Evolutionary conservation across 2,329 filamentous ascomycete genomes (phyloP).

Genomic region (Macrophomina pseudophaseolina): DNA sequence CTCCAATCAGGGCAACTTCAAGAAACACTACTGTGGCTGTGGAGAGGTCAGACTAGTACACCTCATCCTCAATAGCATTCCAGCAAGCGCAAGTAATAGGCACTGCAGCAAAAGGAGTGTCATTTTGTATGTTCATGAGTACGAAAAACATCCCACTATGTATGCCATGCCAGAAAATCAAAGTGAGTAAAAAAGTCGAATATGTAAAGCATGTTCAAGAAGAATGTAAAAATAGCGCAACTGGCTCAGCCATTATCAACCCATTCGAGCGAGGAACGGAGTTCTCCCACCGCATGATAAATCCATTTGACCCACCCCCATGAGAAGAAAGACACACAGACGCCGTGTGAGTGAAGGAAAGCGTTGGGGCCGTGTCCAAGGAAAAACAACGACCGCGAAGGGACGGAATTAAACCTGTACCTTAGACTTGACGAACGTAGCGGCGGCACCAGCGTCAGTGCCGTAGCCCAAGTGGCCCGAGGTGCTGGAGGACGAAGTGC

Average conservation of each 20-base stretch:
- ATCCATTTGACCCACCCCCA: background rate
- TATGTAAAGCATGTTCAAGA: conserved; percentile 15
- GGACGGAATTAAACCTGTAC: background rate
- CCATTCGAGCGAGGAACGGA: background rate
- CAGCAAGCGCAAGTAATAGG: background rate
- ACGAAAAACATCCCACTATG: background rate
- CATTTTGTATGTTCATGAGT: background rate
- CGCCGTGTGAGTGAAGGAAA: background rate
- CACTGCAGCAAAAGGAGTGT: background rate
- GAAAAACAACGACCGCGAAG: background rate
- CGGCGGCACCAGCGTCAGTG: conserved; percentile 35
- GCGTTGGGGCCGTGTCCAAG: background rate
- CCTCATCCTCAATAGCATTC: background rate
- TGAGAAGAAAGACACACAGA: background rate
- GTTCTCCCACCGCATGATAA: background rate
- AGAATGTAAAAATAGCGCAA: background rate
- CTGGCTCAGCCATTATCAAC: background rate
- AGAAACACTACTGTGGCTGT: background rate
- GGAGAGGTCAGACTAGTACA: background rate
- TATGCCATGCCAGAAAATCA: background rate
- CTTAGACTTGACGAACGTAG: conserved; percentile 33
- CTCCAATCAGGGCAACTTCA: too few species aligned
- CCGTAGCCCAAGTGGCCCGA: conserved; percentile 40
- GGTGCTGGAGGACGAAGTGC: conserved; percentile 26
- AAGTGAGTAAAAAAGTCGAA: background rate